Percentiles rank a stretch among this genome's conserved stretches.
phyloP scores from a whole-genome alignment of 495 filamentous ascomycete species.

The Penicillium roqueforti region DNA sequence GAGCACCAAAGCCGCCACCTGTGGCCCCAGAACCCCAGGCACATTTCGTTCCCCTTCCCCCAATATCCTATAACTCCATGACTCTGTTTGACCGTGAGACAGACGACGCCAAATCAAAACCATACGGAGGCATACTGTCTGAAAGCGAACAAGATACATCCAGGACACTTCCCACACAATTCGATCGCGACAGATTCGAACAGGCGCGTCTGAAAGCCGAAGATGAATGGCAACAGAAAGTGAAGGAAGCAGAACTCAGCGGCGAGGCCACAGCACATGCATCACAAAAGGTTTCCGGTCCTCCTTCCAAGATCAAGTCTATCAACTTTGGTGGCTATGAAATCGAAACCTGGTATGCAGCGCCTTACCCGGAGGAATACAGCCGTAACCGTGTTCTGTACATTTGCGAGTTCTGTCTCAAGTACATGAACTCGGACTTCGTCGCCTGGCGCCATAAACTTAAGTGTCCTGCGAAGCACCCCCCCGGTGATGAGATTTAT shows the following conservation, averaged over 20 bases:
- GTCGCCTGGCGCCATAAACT: slow-evolving; percentile 97
- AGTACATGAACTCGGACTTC: slow-evolving; percentile 99
- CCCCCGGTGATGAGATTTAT: slow-evolving; percentile 96
- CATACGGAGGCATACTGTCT: slow-evolving; percentile 88
- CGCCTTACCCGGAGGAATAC: slow-evolving; percentile 97
- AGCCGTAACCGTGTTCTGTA: slow-evolving; percentile 91
- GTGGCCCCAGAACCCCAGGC: slow-evolving; percentile 34
- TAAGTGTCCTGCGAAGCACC: slow-evolving; percentile 94
- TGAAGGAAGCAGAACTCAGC: slow-evolving; percentile 42
- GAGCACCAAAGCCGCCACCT: slow-evolving; percentile 34
- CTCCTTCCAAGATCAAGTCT: slow-evolving; percentile 94
- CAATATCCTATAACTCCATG: slow-evolving; percentile 62
- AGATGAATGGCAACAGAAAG: slow-evolving; percentile 76
- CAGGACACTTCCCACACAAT: slow-evolving; percentile 73
- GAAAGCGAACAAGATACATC: slow-evolving; percentile 89
- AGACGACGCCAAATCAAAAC: slow-evolving; percentile 86
- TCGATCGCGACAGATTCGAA: slow-evolving; percentile 81
- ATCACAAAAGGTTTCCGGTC: slow-evolving; percentile 70
- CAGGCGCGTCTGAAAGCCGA: slow-evolving; percentile 83
- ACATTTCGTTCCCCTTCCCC: slow-evolving; percentile 45
- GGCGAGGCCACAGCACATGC: slow-evolving; percentile 46
- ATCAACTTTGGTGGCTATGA: slow-evolving; percentile 97
- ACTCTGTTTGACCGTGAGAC: slow-evolving; percentile 84
- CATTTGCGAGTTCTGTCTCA: slow-evolving; percentile 98
- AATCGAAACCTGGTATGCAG: slow-evolving; percentile 99